phyloP scores from a whole-genome alignment of 2,329 filamentous ascomycete species.

The Ophiostoma triangulosporum region DNA sequence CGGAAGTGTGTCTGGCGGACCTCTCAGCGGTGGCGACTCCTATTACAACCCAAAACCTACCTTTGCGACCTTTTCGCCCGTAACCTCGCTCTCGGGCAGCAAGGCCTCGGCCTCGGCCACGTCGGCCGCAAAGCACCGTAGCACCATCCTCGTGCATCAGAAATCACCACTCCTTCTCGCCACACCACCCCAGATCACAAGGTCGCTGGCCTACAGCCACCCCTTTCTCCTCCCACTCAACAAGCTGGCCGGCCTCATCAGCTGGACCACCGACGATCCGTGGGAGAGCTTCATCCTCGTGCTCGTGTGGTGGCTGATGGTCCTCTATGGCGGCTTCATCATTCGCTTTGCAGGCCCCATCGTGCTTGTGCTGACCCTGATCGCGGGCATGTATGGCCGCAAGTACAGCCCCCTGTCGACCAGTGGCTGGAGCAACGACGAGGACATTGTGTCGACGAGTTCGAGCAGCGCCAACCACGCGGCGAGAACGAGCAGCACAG shows the following conservation, averaged over 20 bases:
- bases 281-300: conserved; percentile 96
- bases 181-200: conserved; percentile 87
- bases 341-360: conserved; percentile 72
- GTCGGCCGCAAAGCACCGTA: conserved; percentile 60
- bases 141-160: conserved; percentile 89
- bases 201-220: conserved; percentile 89
- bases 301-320: conserved; percentile 69
- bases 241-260: conserved; percentile 68
- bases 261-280: conserved; percentile 85
- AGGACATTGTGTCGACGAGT: conserved; percentile 21
- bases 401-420: conserved; percentile 84
- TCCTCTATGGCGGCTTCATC: conserved; percentile 76
- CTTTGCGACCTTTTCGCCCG: conserved; percentile 79
- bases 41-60: conserved; percentile 45
- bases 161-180: conserved; percentile 88
- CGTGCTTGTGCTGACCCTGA: conserved; percentile 64
- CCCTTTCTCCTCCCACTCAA: conserved; percentile 86
- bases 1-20: conserved; percentile 12
- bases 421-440: conserved; percentile 52
- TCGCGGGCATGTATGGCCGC: conserved; percentile 82
- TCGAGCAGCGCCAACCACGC: conserved; percentile 38
- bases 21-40: conserved; percentile 17
- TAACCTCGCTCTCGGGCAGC: conserved; percentile 52
- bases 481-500: conserved; percentile 28
- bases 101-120: conserved; percentile 33